Percentiles rank a stretch among this genome's conserved stretches.
phyloP scores from a whole-genome alignment of 345 rosid species.

The Boechera retrofracta region DNA sequence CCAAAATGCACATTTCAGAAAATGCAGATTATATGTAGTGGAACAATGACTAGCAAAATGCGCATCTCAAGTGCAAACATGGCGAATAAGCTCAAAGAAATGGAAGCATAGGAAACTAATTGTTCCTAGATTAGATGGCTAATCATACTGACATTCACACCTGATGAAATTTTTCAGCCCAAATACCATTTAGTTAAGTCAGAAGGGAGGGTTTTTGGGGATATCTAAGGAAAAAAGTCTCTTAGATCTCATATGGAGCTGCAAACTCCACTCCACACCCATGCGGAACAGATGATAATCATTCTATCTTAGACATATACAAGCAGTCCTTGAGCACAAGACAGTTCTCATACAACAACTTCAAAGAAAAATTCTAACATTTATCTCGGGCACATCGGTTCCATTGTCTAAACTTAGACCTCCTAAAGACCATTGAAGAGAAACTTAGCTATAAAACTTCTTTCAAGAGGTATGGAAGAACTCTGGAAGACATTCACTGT shows the following conservation, averaged over 20 bases:
- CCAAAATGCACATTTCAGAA: neutral
- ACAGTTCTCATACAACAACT: neutral
- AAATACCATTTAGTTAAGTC: neutral
- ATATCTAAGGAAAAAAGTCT: neutral
- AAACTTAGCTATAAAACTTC: conserved; percentile 3
- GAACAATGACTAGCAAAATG: conserved; percentile 5
- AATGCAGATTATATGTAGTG: conserved; percentile 7
- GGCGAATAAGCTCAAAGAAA: conserved; percentile 8
- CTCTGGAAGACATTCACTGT: neutral
- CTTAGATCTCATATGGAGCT: conserved; percentile 5
- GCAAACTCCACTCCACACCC: neutral
- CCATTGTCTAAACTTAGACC: conserved; percentile 8
- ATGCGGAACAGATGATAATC: neutral
- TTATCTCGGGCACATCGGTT: neutral
- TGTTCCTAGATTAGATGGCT: neutral
- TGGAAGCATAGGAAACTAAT: neutral
- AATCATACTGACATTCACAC: neutral
- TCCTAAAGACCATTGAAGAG: neutral
- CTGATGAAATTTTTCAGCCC: conserved; percentile 10
- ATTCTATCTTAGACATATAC: neutral
- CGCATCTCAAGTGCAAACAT: conserved; percentile 4
- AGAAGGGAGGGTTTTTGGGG: neutral
- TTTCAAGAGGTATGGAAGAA: conserved; percentile 13
- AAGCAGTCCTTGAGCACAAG: neutral
- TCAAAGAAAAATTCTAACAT: neutral